A percentile compares a stretch with the other conserved stretches of the same genome.
phyloP scores from a whole-genome alignment of 352 stramenopile genomes.

The Globisporangium mamillatum region DNA sequence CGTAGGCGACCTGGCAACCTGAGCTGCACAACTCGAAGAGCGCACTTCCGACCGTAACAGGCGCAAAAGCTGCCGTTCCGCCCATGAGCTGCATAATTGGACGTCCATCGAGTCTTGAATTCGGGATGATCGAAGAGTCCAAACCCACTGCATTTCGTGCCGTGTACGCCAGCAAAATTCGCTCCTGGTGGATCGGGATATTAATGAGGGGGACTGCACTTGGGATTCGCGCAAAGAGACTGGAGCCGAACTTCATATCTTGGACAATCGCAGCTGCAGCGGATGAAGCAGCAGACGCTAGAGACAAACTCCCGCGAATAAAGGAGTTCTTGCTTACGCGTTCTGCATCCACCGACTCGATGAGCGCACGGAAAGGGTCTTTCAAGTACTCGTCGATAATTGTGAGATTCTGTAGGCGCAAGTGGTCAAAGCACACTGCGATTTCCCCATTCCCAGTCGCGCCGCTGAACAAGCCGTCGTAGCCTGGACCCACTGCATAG shows the following conservation, averaged over 20 bases:
- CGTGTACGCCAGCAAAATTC: slow-evolving; percentile 52
- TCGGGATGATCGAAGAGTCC: slow-evolving; percentile 45
- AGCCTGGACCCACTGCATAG: slow-evolving; percentile 51
- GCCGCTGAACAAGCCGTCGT: slow-evolving; percentile 58
- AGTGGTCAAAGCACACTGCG: slow-evolving; percentile 43
- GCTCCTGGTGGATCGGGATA: slow-evolving; percentile 44
- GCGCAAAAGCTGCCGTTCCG: slow-evolving; percentile 24
- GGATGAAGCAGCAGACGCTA: slow-evolving; percentile 58
- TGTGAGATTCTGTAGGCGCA: slow-evolving; percentile 43
- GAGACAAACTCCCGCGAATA: slow-evolving; percentile 42
- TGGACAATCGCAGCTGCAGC: slow-evolving; percentile 66
- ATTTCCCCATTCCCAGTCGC: slow-evolving; percentile 48
- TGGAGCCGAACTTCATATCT: slow-evolving; percentile 57
- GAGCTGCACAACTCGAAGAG: slow-evolving; percentile 48
- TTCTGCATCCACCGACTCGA: slow-evolving; percentile 70
- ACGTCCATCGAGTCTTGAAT: slow-evolving; percentile 49
- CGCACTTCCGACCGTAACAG: slow-evolving; percentile 32
- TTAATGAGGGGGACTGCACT: slow-evolving; percentile 48
- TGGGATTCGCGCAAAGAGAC: slow-evolving; percentile 51
- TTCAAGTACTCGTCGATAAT: slow-evolving; percentile 64
- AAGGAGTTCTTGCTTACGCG: slow-evolving; percentile 47
- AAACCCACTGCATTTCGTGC: slow-evolving; percentile 31
- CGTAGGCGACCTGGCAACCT: slow-evolving; percentile 50
- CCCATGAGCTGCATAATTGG: slow-evolving; percentile 59
- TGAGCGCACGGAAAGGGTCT: slow-evolving; percentile 59